phyloP scores from a whole-genome alignment of 2,329 filamentous ascomycete genomes.

The Aureobasidium namibiae region DNA sequence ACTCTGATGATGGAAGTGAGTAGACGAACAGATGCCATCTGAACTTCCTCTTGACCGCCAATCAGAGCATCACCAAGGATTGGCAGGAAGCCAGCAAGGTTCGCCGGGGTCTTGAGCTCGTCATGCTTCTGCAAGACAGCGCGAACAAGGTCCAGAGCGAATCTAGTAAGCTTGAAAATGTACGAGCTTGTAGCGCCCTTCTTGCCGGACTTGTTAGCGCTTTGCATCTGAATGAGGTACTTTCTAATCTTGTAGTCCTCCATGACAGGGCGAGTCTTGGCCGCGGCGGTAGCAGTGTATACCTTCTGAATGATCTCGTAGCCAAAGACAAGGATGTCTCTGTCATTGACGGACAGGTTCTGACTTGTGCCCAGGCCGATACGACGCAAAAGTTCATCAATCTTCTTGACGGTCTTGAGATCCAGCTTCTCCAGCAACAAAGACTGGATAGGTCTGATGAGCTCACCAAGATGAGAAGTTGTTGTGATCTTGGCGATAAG shows the following conservation, averaged over 20 bases:
- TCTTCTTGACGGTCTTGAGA: slow-evolving; percentile 73
- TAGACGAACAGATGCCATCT: slow-evolving; percentile 78
- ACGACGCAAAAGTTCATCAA: slow-evolving; percentile 78
- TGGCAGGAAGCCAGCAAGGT: slow-evolving; percentile 77
- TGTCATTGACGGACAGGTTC: slow-evolving; percentile 69
- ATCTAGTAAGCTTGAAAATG: slow-evolving; percentile 78
- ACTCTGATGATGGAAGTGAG: slow-evolving; percentile 78
- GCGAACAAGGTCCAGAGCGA: slow-evolving; percentile 79
- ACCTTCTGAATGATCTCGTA: slow-evolving; percentile 88
- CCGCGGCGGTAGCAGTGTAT: slow-evolving; percentile 46
- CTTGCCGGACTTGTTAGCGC: slow-evolving; percentile 64
- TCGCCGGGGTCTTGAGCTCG: slow-evolving; percentile 66
- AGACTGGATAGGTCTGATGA: slow-evolving; percentile 70
- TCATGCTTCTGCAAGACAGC: slow-evolving; percentile 81
- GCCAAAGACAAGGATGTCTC: slow-evolving; percentile 84
- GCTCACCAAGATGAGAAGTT: slow-evolving; percentile 60
- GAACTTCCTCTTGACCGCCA: slow-evolving; percentile 82
- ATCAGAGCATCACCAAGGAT: slow-evolving; percentile 82
- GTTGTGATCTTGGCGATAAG: slow-evolving; percentile 77
- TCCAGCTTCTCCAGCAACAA: slow-evolving; percentile 79
- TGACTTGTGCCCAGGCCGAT: slow-evolving; percentile 75
- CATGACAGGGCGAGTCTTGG: slow-evolving; percentile 26
- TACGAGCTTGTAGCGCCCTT: slow-evolving; percentile 68
- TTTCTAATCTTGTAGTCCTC: slow-evolving; percentile 57
- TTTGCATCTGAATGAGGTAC: slow-evolving; percentile 71